phyloP scores from a whole-genome alignment of 441 rosid genomes.

The Erodium trifolium region DNA sequence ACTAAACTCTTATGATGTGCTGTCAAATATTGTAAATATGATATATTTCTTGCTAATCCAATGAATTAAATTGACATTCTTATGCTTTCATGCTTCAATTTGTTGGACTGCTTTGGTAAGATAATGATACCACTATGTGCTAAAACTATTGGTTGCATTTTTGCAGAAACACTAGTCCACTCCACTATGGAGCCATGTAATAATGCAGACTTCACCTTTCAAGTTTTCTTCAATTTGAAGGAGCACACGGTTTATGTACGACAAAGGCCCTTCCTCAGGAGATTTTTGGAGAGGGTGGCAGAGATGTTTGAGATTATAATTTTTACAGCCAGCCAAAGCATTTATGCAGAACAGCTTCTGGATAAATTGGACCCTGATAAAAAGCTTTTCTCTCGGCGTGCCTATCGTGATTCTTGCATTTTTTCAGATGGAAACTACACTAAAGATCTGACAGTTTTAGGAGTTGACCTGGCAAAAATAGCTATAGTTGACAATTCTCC shows the following conservation, averaged over 20 bases:
- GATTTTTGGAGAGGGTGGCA: slow-evolving; percentile 82
- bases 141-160: slow-evolving; percentile 5
- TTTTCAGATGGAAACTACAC: slow-evolving; percentile 88
- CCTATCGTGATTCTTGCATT: slow-evolving; percentile 90
- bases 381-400: slow-evolving; percentile 82
- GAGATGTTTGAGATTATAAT: slow-evolving; percentile 81
- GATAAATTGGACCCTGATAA: slow-evolving; percentile 93
- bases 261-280: slow-evolving; percentile 82
- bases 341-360: slow-evolving; percentile 90
- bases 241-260: slow-evolving; percentile 83
- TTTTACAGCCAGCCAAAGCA: slow-evolving; percentile 96
- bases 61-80: neutral
- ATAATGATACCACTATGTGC: neutral
- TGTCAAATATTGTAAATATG: neutral
- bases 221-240: slow-evolving; percentile 70
- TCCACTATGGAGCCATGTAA: slow-evolving; percentile 82
- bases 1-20: neutral
- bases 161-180: slow-evolving; percentile 91
- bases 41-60: neutral
- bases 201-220: slow-evolving; percentile 77
- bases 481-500: slow-evolving; percentile 91
- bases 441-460: slow-evolving; percentile 86
- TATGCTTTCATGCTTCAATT: neutral
- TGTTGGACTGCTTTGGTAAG: neutral
- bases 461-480: slow-evolving; percentile 84